Evolutionary conservation across 73 alveolate genomes (phyloP), one percentile per base, ranked within the genome.

Genomic region (Paramecium tetraurelia): DNA sequence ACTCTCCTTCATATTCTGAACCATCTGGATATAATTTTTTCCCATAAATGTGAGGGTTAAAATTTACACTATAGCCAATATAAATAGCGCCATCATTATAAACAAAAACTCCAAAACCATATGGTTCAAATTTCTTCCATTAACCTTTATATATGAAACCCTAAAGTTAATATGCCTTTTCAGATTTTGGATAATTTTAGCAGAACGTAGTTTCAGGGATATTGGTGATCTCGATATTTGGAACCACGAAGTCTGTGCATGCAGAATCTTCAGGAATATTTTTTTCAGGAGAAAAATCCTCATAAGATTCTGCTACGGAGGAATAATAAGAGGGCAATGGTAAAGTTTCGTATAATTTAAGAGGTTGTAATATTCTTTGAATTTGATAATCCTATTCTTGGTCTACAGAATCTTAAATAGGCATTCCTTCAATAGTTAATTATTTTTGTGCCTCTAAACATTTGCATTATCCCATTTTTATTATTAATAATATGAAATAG

Each of bases 81-180:
- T 84, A 84, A 8, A 57, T 84, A 12, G 57, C 2, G 11, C 85
- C 92, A 57, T 84, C 92, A 36, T 50, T 59, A 35, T 36, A 50
- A 57, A 35, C 35, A 57, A 50, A 59, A 29, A 41, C 29, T n/a
- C 92, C 92, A 20, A 50, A 35, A 5, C 92, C 92, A 44, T 16
- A 50, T 18, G 92, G 92, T 44, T 84, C 84, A 31, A 84, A 84
- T 24, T 84, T 44, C 40, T 84, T 84, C 77, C 77, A 59, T 59
- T 84, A 50, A n/a, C 92, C 92, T 6, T 24, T 9, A 84, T 84
- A 84, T 2, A 84, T n/a, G 40, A 57, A 57, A 16, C 44, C 57
- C 18, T 46, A 27, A 59, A 50, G 20, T 40, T 84, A 21, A 84
- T 4, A 43, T 5, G 85, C 58, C 11, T 43, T 84, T 2, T 59